Conservation (phyloP, 768 basidiomycete genomes). For the Suillus variegatus region DNA sequence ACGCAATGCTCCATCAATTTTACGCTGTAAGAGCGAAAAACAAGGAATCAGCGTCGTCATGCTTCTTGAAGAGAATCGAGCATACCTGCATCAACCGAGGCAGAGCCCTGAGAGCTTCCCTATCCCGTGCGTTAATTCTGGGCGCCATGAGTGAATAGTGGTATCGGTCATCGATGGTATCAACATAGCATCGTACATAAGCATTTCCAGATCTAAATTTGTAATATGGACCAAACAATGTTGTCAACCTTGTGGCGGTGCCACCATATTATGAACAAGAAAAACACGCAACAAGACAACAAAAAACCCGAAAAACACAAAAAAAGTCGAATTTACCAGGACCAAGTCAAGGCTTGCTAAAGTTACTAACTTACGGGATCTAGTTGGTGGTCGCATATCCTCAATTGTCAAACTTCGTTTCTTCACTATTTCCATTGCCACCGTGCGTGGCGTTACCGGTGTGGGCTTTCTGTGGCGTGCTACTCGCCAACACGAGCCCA, state of each 20-base stretch:
- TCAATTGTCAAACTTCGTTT: not conserved
- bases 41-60: not conserved
- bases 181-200: conserved; percentile 2
- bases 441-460: not conserved
- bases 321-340: not conserved
- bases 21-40: not conserved
- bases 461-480: not conserved
- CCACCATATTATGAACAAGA: too few species aligned
- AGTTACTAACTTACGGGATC: not conserved
- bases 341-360: not conserved
- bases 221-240: conserved; percentile 1
- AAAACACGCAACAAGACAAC: too few species aligned
- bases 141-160: not conserved
- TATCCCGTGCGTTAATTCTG: conserved; percentile 3
- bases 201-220: conserved; percentile 29
- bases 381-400: not conserved
- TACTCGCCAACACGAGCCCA: too few species aligned
- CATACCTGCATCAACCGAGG: conserved; percentile 6
- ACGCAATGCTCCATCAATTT: conserved; percentile 1
- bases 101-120: conserved; percentile 1
- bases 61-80: not conserved
- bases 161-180: conserved; percentile 11
- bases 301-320: too few species aligned
- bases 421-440: not conserved
- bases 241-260: too few species aligned